Percentiles rank a stretch among this genome's conserved stretches.
Evolutionary conservation across 805 yeast genomes (phyloP).

Genomic region (Yarrowia bubula): DNA sequence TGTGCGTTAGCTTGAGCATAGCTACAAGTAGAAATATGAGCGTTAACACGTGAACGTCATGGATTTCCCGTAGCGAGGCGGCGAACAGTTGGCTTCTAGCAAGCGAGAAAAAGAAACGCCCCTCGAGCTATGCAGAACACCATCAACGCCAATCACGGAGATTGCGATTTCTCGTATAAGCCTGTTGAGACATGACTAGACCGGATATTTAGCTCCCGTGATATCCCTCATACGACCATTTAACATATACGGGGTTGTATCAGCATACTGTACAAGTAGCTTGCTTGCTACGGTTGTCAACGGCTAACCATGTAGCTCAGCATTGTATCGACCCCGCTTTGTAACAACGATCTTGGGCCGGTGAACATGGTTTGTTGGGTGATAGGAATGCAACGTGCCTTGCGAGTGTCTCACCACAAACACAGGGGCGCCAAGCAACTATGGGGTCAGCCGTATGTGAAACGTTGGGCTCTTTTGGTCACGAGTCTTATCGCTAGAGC

Average conservation of each 20-base stretch:
- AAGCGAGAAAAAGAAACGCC: background rate
- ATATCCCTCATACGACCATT: too few relatives aligned
- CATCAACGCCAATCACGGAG: background rate
- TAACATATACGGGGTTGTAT: too few relatives aligned
- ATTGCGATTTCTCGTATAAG: background rate
- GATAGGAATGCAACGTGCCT: background rate
- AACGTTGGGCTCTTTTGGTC: background rate
- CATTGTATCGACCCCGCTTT: background rate
- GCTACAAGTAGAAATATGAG: too few relatives aligned
- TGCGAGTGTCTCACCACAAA: constrained; percentile 1
- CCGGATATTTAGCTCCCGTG: too few relatives aligned
- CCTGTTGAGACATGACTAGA: background rate
- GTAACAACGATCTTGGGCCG: background rate
- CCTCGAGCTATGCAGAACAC: too few relatives aligned
- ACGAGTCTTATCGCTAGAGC: background rate
- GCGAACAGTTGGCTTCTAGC: background rate
- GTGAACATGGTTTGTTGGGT: background rate
- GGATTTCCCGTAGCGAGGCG: background rate
- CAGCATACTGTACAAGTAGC: too few relatives aligned
- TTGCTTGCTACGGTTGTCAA: background rate
- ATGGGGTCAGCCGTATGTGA: constrained; percentile 18
- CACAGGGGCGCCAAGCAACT: constrained; percentile 6
- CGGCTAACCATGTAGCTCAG: background rate
- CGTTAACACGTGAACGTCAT: background rate
- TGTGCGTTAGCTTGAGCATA: too few relatives aligned